Base-by-base conservation (phyloP, 164 flowering plant genomes). In the Piper betle region DNA sequence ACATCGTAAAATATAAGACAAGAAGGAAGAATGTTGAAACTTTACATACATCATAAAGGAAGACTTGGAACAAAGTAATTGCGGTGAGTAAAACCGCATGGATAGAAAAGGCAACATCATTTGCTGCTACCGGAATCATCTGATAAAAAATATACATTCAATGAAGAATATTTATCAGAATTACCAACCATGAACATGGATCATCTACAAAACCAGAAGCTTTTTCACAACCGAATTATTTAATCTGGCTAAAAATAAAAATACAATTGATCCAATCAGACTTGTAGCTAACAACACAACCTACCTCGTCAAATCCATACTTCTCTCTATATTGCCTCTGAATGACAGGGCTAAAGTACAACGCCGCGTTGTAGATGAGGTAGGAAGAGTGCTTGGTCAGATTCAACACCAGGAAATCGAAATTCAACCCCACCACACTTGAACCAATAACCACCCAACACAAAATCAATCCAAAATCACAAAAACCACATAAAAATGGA, bases 121-220 rank as follows among this genome's bases (percentile, higher is more conserved):
- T 92, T 64, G 85, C 86, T 57, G 94, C 97, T 0, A 89, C 96
- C 13, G 98, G 98, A 61, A 92, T 85, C 96, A 92, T 82, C 97
- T 92, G 85, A 71, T 73, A 18, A 39, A 39, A 15, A 25, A 25
- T 25, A 25, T 25, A 25, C 33, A 25, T 25, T 25, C 33, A 25
- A 25, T 25, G 33, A 25, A 25, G 33, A 25, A 25, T 25, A 1
- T 25, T 25, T 25, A 25, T 25, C 33, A 25, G 33, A 25, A 2
- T 25, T 25, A 2, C 33, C 33, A 25, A 25, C 33, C 33, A 25
- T 25, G 33, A 25, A 25, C 33, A 25, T 25, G 33, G 33, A 25
- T 25, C 33, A 25, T 25, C 33, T 25, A 25, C 2, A 25, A 25
- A 25, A 25, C 33, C 33, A 25, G 33, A 25, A 25, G 33, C 33